phyloP scores from a whole-genome alignment of 208 protist genomes.

The Acanthamoeba lenticulata region DNA sequence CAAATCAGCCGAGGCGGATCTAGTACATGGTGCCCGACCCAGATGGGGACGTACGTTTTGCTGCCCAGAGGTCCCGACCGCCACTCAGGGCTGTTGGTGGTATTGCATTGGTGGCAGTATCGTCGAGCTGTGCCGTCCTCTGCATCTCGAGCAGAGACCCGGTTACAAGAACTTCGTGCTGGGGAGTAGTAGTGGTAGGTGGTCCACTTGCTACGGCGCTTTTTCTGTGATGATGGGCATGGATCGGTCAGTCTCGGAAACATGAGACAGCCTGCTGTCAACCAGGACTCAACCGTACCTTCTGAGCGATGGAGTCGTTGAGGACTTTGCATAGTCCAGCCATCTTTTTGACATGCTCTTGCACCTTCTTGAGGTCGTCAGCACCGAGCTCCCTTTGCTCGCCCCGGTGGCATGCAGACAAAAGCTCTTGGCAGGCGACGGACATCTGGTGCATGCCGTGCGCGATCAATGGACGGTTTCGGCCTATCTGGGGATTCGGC shows the following conservation, averaged over 20 bases:
- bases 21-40: no score
- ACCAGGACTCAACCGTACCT: background rate
- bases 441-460: background rate
- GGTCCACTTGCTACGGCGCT: background rate
- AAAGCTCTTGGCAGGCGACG: background rate
- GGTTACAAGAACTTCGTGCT: background rate
- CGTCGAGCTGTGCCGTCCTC: no score
- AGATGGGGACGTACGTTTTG: background rate
- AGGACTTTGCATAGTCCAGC: background rate
- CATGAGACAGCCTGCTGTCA: no score
- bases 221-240: background rate
- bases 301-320: background rate
- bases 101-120: constrained; percentile 5
- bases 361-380: background rate
- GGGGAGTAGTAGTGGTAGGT: constrained; percentile 39
- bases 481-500: no score
- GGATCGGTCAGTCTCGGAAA: background rate
- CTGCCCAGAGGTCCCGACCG: background rate
- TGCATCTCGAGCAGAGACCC: background rate
- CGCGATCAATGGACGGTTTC: no score
- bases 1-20: no score
- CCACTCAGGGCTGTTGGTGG: background rate
- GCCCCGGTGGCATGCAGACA: background rate
- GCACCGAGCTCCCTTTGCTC: background rate
- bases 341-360: background rate